Evolutionary conservation across 768 basidiomycete species (phyloP), one percentile per base, ranked within the genome.

Genomic region (Hortiboletus campestris): DNA sequence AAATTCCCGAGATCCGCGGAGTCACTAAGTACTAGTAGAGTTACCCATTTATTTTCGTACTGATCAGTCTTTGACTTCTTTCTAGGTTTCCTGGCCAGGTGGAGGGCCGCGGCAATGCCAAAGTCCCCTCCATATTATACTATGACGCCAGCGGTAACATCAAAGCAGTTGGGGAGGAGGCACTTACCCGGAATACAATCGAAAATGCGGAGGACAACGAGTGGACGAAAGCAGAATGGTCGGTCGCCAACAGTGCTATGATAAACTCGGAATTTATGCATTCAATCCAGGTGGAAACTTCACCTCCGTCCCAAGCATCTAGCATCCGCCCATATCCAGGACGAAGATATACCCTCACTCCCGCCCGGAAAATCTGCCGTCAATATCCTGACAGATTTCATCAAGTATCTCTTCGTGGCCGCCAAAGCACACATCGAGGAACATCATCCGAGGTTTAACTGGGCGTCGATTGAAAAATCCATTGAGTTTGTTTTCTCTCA

Each of bases 401-500:
- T 67, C 46, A 22, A 38, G 10, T 69, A 36, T 46, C 62, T 49
- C 48, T 66, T 43, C 35, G 7, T 6, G 8, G 36, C 28, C 4
- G 19, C 48, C 6, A 34, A n/a, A 13, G 46, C 6, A 2, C 20
- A 60, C 22, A 60, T 60, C 9, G 20, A 50, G 20, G 55, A 49
- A 29, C 45, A 42, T n/a, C 58, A 68, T 28, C 55, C 67, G 14
- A 44, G 43, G 2, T 22, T 46, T 12, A 20, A 49, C 3, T 66
- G 64, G 62, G 4, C 28, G 1, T 52, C 63, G 0, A 20, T 64
- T 9, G 39, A 61, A 14, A 40, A 57, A 17, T 44, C 48, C 20
- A 59, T 60, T 29, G 59, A 63, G 19, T 65, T 63, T 28, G 19
- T 71, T 4, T 58, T 69, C 19, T 61, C 67, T 3, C 61, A 63